Percentiles rank a stretch among this genome's conserved stretches.
phyloP scores from a whole-genome alignment of 2,329 filamentous ascomycete genomes.

The Paecilomyces sp. region DNA sequence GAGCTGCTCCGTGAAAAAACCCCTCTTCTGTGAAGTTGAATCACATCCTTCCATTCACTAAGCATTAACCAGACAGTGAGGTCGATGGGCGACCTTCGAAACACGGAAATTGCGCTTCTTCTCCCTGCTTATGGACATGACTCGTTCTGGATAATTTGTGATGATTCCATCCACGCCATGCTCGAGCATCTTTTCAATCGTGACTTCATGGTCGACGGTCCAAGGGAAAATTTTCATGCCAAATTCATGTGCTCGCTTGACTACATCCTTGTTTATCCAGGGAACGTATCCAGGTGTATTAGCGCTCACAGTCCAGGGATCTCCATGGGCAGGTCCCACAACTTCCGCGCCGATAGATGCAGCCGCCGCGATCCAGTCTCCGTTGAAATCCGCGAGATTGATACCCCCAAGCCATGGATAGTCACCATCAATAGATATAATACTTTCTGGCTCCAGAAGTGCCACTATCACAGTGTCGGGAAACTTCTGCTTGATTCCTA shows the following conservation, averaged over 20 bases:
- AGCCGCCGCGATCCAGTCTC: neutral
- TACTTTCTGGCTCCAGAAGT: neutral
- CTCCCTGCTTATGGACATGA: neutral
- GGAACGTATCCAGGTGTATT: neutral
- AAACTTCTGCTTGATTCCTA: neutral
- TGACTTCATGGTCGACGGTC: neutral
- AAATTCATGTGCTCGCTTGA: neutral
- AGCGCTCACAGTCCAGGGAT: neutral
- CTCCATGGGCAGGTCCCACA: neutral
- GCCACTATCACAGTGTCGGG: neutral
- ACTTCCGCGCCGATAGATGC: neutral
- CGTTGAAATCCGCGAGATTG: neutral
- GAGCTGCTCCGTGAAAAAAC: neutral
- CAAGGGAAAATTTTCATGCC: neutral
- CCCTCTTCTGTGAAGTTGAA: neutral
- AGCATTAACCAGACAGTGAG: neutral
- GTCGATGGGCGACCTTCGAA: neutral
- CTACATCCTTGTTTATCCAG: neutral
- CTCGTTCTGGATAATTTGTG: neutral
- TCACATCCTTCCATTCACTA: neutral
- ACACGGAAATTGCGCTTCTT: neutral
- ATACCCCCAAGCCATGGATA: neutral
- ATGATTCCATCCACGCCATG: neutral
- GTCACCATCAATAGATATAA: neutral
- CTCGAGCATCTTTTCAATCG: neutral